Conservation (phyloP, 441 rosid genomes). For the Breynia disticha region DNA sequence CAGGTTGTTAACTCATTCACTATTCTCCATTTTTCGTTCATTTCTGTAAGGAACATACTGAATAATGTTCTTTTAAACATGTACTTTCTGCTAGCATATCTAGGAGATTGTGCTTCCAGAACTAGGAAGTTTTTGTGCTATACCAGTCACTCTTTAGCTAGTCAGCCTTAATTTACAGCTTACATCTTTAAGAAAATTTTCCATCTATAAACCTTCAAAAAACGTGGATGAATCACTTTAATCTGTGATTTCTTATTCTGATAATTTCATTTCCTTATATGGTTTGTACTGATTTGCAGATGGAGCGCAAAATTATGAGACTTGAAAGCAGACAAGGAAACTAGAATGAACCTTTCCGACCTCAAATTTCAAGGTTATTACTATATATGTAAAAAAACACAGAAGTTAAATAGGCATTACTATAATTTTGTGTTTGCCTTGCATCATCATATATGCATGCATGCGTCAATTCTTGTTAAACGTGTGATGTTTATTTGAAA, state of each 20-base stretch:
- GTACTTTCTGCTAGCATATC: too few relatives aligned
- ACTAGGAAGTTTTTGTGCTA: neutral
- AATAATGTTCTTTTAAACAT: neutral
- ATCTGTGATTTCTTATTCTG: neutral
- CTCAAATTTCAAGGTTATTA: too few relatives aligned
- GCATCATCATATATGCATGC: too few relatives aligned
- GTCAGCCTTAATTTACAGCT: neutral
- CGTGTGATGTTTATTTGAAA: too few relatives aligned
- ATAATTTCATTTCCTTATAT: neutral
- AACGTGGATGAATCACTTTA: neutral
- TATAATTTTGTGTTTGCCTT: too few relatives aligned
- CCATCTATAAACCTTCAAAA: neutral
- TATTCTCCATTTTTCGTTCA: conserved; percentile 1
- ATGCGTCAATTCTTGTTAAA: too few relatives aligned
- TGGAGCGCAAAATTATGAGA: conserved; percentile 30
- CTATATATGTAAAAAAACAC: too few relatives aligned
- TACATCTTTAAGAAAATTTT: neutral
- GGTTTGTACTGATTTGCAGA: conserved; percentile 17
- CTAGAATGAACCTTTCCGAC: neutral
- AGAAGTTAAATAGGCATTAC: too few relatives aligned
- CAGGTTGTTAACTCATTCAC: conserved; percentile 21
- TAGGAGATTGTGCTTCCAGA: too few relatives aligned
- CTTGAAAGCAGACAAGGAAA: conserved; percentile 21
- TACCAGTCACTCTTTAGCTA: neutral
- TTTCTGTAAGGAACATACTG: neutral